phyloP scores from a whole-genome alignment of 2,329 filamentous ascomycete species.

The Leptographium procerum region DNA sequence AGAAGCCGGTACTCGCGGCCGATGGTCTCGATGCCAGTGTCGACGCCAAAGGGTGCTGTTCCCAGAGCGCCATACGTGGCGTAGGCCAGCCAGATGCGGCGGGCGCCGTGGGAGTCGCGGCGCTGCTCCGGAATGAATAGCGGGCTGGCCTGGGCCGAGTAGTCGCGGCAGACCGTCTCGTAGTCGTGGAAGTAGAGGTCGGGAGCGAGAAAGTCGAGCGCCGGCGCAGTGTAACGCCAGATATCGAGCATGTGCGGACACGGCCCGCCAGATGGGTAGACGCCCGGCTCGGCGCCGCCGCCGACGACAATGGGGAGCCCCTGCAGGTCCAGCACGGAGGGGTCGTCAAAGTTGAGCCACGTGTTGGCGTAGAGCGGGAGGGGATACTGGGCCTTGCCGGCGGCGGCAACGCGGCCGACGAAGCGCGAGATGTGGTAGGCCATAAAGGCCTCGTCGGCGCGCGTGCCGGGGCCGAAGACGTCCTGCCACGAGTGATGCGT shows the following conservation, averaged over 20 bases:
- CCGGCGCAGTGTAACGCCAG: slow-evolving; percentile 29
- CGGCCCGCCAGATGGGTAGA: slow-evolving; percentile 34
- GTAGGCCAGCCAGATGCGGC: slow-evolving; percentile 28
- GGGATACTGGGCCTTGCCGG: slow-evolving; percentile 21
- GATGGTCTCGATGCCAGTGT: slow-evolving; percentile 12
- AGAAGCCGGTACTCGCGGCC: slow-evolving; percentile 23
- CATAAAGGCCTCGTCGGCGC: slow-evolving; percentile 26
- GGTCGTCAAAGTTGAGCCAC: slow-evolving; percentile 20
- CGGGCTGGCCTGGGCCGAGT: slow-evolving; percentile 18
- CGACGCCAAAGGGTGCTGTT: slow-evolving; percentile 22
- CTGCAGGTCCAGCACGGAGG: slow-evolving; percentile 12
- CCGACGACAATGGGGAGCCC: background rate
- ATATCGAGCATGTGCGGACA: slow-evolving; percentile 30
- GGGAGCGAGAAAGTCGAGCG: slow-evolving; percentile 33
- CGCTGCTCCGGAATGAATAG: slow-evolving; percentile 42
- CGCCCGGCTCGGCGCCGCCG: slow-evolving; percentile 22
- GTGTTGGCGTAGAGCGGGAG: slow-evolving; percentile 25
- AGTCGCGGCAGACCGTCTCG: slow-evolving; percentile 7
- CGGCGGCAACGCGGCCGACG: slow-evolving; percentile 22
- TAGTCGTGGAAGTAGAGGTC: slow-evolving; percentile 32
- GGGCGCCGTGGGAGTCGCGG: slow-evolving; percentile 32
- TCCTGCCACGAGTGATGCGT: slow-evolving; percentile 15
- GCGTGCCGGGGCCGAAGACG: slow-evolving; percentile 17
- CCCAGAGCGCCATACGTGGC: slow-evolving; percentile 18
- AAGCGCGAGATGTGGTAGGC: slow-evolving; percentile 22